Evolutionary conservation across 441 rosid species (phyloP).

Genomic region (Lepidium campestre): DNA sequence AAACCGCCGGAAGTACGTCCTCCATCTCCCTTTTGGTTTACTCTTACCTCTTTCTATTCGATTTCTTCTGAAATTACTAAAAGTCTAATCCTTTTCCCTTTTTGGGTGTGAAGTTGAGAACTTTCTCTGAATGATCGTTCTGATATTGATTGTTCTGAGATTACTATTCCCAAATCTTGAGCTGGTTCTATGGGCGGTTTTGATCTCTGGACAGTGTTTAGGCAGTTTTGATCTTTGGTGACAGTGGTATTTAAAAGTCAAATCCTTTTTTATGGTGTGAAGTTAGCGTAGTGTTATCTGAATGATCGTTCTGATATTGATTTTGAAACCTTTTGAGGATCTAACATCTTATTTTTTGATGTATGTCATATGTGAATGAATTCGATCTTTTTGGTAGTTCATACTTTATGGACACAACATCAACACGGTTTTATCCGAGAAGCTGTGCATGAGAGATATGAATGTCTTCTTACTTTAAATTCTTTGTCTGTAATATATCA

Average conservation of each 20-base stretch:
- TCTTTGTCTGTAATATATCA: slow-evolving; percentile 5
- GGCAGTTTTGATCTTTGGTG: not conserved
- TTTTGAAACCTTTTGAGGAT: not conserved
- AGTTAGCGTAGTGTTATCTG: not conserved
- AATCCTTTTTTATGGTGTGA: not conserved
- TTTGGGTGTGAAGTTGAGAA: not conserved
- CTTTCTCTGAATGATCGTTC: not conserved
- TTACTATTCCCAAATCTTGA: too few relatives aligned
- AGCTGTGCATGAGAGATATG: too few relatives aligned
- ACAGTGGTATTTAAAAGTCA: not conserved
- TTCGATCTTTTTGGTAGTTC: not conserved
- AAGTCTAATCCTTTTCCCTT: not conserved
- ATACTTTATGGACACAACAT: too few relatives aligned
- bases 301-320: not conserved
- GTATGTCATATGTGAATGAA: not conserved
- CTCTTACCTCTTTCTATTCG: not conserved
- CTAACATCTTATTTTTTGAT: not conserved
- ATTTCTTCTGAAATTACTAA: not conserved
- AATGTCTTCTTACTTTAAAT: too few relatives aligned
- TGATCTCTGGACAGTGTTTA: too few relatives aligned
- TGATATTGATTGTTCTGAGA: not conserved
- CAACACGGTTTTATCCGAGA: too few relatives aligned
- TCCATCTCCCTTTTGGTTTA: not conserved
- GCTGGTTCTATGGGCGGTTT: too few relatives aligned
- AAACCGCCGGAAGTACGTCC: slow-evolving; percentile 70